Percentiles rank a stretch among this genome's conserved stretches.
These are phyloP conservation scores for Musa acuminata DNA, from an alignment of 176 grass and related monocot genomes.

Conservation along the genomic window DNA sequence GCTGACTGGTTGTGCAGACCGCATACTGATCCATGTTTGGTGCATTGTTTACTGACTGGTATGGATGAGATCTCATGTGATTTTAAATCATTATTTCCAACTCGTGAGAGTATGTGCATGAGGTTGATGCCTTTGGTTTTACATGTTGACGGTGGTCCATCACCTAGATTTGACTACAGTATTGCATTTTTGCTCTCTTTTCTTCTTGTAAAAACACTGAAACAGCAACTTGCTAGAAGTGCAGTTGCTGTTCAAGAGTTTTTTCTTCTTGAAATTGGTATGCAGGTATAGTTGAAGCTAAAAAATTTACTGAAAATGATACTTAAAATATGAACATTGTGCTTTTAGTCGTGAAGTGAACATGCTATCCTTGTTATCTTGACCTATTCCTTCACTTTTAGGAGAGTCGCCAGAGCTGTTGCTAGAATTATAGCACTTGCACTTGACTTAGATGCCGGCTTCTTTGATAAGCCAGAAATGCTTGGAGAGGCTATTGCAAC, in stretches of 20 bases:
- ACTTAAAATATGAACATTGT: not conserved
- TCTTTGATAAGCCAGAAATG: constrained; percentile 82
- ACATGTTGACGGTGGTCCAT: not conserved
- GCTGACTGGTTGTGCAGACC: no score
- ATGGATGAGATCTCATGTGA: no score
- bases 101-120: not conserved
- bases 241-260: not conserved
- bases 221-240: not conserved
- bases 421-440: constrained; percentile 91
- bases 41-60: no score
- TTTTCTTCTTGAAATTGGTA: not conserved
- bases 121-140: not conserved
- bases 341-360: not conserved
- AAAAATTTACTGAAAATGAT: not conserved
- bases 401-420: constrained; percentile 68
- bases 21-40: no score
- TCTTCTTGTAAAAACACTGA: not conserved
- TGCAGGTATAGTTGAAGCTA: not conserved
- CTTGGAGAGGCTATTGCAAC: constrained; percentile 81
- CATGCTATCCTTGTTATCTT: not conserved
- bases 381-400: constrained; percentile 22
- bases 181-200: not conserved
- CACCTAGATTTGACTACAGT: not conserved
- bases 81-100: no score
- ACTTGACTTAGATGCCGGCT: constrained; percentile 48